Base-by-base conservation (phyloP, 1,284 basidiomycete species). In the Pseudozyma sp. region DNA sequence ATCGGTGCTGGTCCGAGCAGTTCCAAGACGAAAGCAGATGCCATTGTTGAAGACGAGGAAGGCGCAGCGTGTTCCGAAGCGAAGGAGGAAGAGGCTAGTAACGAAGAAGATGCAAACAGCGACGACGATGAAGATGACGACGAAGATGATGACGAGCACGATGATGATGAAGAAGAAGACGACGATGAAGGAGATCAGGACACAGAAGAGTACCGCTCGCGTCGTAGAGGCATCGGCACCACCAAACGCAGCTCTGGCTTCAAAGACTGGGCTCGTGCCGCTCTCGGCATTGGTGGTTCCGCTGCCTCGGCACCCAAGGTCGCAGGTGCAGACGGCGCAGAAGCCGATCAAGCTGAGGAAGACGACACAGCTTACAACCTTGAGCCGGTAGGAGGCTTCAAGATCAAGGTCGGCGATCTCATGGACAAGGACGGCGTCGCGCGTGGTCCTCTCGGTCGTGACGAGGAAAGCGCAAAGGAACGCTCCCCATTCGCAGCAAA, bases 241-340 rank as follows among this genome's bases (percentile, higher is more conserved):
- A 69, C 81, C 9, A 53, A 61, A 2, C 69, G 76, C 38, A 74
- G 75, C 49, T 62, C 61, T 12, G 79, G 79, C 19, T 84, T 84
- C 75, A 84, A 84, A 51, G 76, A 81, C 45, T 84, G 82, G 82
- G 83, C 83, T 11, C 62, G 73, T n/a, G 64, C 72, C 6, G 81
- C 82, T 8, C 60, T 84, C 18, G 76, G 78, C 6, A 69, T 82
- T 18, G 55, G 54, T n/a, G 65, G 65, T 7, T 56, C 60, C 18
- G 74, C 65, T 7, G 51, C 61, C 8, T 55, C 62, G 3, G 58
- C 55, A 14, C 34, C 31, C 50, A 48, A 56, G 12, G 49, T 56
- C 19, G 66, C 50, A 5, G 39, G 60, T 1, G 53, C 55, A 5
- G 45, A 64, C 3, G 70, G 58, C 16, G 42, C 42, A 8, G 59